A percentile compares a stretch with the other conserved stretches of the same genome.
Conservation (phyloP, 208 protist genomes). For the Acanthamoeba lenticulata region DNA sequence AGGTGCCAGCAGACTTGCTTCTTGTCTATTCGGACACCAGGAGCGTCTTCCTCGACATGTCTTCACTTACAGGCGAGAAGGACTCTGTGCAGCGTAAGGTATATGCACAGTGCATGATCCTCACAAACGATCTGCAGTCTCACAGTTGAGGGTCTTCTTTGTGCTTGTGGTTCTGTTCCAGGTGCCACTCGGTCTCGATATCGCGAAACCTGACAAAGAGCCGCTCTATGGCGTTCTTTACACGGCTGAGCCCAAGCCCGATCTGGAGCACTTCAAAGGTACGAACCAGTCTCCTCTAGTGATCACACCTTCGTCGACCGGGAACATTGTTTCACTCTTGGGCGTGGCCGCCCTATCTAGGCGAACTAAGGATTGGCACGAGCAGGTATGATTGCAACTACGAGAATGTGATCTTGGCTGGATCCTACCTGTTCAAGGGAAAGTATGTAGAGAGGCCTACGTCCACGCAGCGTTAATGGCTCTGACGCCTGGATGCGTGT, state of each 20-base stretch:
- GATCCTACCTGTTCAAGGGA: constrained; percentile 66
- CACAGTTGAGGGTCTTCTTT: no score
- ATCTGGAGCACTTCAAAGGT: constrained; percentile 66
- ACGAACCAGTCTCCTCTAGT: no score
- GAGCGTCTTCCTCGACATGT: constrained; percentile 65
- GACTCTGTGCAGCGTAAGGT: constrained; percentile 69
- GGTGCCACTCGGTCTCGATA: constrained; percentile 50
- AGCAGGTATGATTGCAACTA: constrained; percentile 49
- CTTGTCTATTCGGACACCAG: constrained; percentile 52
- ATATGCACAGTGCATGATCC: not conserved
- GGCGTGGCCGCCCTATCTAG: no score
- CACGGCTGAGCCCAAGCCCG: constrained; percentile 35
- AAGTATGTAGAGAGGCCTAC: not conserved
- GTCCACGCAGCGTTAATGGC: not conserved
- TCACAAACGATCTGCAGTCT: no score
- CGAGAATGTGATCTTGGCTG: constrained; percentile 60
- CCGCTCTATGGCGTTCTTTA: constrained; percentile 64
- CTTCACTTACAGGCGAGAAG: constrained; percentile 64
- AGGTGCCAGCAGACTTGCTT: constrained; percentile 62
- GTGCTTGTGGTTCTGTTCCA: not conserved
- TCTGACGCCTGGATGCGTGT: not conserved
- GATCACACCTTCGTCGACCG: no score
- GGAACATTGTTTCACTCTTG: no score
- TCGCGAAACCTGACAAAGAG: not conserved
- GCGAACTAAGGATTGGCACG: constrained; percentile 49